Percentiles rank a stretch among this genome's conserved stretches.
Conservation (phyloP, 768 basidiomycete species). For the Lanmaoa pseudosensibilis region DNA sequence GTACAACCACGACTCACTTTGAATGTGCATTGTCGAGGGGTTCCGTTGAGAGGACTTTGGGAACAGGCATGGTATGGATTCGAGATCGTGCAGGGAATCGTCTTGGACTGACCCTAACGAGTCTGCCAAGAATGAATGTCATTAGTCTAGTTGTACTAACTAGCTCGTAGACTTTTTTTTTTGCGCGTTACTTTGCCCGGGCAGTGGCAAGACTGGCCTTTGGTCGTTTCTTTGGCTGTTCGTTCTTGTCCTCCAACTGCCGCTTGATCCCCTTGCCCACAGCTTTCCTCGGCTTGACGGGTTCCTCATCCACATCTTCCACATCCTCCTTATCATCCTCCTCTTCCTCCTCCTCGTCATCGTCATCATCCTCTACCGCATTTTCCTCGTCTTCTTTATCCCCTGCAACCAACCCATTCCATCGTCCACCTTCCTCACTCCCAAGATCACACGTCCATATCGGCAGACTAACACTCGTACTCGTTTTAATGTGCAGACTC, state of each 20-base stretch:
- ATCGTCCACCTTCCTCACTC: conserved; percentile 36
- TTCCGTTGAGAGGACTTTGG: conserved; percentile 53
- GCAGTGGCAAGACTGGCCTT: background rate
- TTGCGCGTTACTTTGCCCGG: no score
- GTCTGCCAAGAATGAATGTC: conserved; percentile 5
- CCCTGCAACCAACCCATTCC: conserved; percentile 27
- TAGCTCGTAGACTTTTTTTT: no score
- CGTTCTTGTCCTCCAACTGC: conserved; percentile 3
- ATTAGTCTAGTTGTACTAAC: conserved; percentile 1
- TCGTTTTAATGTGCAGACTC: conserved; percentile 87
- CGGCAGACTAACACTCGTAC: conserved; percentile 78
- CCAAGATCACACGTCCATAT: conserved; percentile 86
- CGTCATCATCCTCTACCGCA: background rate
- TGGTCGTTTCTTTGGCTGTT: conserved; percentile 20
- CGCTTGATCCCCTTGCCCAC: conserved; percentile 12
- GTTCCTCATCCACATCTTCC: background rate
- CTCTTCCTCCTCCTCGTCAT: background rate
- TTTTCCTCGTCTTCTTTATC: conserved; percentile 8
- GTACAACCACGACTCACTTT: conserved; percentile 44
- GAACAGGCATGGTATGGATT: conserved; percentile 32
- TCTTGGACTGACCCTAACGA: background rate
- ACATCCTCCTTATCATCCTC: background rate
- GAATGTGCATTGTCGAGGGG: conserved; percentile 57
- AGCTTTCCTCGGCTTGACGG: background rate
- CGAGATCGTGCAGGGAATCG: conserved; percentile 1